Percentiles rank a stretch among this genome's conserved stretches.
Conservation (phyloP, 2,329 filamentous ascomycete genomes). For the Raffaelea ambrosiae region DNA sequence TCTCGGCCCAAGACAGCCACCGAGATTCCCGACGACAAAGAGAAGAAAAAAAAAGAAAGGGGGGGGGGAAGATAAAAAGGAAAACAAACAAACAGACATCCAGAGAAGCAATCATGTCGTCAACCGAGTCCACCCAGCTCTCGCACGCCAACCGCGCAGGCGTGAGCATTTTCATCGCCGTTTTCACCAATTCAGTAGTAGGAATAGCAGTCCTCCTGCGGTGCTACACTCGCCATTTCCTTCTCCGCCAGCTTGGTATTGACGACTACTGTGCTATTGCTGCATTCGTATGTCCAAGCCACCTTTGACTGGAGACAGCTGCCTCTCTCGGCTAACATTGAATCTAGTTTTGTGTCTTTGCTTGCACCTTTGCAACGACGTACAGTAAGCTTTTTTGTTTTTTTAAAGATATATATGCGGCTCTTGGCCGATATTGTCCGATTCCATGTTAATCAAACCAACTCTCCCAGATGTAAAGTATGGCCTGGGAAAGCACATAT, state of each 20-base stretch:
- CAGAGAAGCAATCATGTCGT: too few species aligned
- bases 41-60: too few species aligned
- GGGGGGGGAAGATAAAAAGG: too few species aligned
- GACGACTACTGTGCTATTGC: slow-evolving; percentile 18
- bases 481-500: slow-evolving; percentile 8
- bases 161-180: slow-evolving; percentile 6
- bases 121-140: too few species aligned
- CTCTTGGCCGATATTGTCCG: too few species aligned
- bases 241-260: slow-evolving; percentile 17
- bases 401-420: too few species aligned
- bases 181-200: slow-evolving; percentile 13
- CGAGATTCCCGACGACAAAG: too few species aligned
- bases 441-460: too few species aligned
- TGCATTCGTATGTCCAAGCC: slow-evolving; percentile 15
- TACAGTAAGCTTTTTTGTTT: not conserved
- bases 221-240: slow-evolving; percentile 16
- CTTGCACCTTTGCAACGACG: not conserved
- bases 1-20: too few species aligned
- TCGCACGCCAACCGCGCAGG: too few species aligned
- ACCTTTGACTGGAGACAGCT: not conserved
- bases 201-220: slow-evolving; percentile 14
- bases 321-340: not conserved
- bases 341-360: not conserved
- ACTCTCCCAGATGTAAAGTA: slow-evolving; percentile 3
- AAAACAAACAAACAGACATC: too few species aligned